phyloP scores from a whole-genome alignment of 2,329 filamentous ascomycete species.

The Colletotrichum sp. region DNA sequence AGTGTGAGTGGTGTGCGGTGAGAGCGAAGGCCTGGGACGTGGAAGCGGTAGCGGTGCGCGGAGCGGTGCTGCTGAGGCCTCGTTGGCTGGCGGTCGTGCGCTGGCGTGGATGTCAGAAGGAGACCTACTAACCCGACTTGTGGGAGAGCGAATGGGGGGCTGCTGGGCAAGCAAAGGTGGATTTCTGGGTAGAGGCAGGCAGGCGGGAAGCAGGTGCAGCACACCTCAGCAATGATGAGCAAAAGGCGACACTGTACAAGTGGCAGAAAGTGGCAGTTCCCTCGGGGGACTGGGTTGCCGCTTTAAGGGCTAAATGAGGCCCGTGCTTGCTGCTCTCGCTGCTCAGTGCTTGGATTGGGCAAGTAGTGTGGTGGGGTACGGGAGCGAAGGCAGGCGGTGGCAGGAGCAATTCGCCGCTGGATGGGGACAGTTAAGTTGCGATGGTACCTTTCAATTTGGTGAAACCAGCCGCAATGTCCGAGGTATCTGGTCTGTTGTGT shows the following conservation, averaged over 20 bases:
- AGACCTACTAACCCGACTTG: constrained; percentile 21
- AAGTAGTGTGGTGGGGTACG: constrained; percentile 23
- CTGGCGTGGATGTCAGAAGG: constrained; percentile 21
- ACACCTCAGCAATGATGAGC: background rate
- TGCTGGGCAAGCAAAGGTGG: background rate
- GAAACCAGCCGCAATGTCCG: background rate
- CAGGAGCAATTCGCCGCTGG: background rate
- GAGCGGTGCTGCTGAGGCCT: constrained; percentile 3
- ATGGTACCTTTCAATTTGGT: constrained; percentile 1
- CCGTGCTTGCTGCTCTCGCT: background rate
- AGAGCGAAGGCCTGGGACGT: background rate
- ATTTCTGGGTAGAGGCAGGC: background rate
- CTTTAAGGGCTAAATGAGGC: constrained; percentile 4
- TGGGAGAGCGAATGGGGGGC: constrained; percentile 15
- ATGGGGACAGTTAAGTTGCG: background rate
- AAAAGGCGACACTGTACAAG: constrained; percentile 9
- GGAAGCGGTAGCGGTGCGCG: background rate
- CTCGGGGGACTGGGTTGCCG: constrained; percentile 8
- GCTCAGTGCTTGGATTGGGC: constrained; percentile 7
- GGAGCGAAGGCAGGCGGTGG: background rate
- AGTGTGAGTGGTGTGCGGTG: constrained; percentile 15
- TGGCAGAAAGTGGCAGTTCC: constrained; percentile 17
- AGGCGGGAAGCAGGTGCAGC: background rate
- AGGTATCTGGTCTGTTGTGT: background rate
- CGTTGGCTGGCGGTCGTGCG: constrained; percentile 1